phyloP scores from a whole-genome alignment of 176 grass and related monocot species.

The Chrysopogon serrulatus region DNA sequence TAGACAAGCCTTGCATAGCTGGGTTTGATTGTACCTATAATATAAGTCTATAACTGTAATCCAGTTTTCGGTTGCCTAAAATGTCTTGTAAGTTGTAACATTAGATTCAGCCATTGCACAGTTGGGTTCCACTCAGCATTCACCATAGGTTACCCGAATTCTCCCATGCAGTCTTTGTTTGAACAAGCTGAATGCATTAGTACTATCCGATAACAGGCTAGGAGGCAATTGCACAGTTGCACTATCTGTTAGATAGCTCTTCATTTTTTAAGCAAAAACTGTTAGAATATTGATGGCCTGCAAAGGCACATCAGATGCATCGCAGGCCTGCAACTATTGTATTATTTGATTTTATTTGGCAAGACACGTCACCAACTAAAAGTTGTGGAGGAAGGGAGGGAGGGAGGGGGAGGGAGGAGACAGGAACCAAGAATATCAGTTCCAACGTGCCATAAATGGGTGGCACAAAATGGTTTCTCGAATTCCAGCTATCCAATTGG shows the following conservation, averaged over 20 bases:
- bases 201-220: not conserved
- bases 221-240: not conserved
- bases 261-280: not conserved
- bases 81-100: not conserved
- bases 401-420: no score
- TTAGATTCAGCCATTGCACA: not conserved
- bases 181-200: not conserved
- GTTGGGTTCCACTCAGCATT: not conserved
- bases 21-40: not conserved
- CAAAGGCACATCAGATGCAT: not conserved
- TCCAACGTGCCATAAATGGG: no score
- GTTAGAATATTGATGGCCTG: not conserved
- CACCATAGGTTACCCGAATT: not conserved
- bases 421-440: not conserved
- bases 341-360: no score
- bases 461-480: no score
- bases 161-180: not conserved
- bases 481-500: no score
- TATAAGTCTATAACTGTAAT: no score
- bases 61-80: not conserved
- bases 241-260: not conserved
- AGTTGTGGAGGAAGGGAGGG: no score
- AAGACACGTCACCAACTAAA: no score
- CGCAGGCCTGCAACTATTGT: not conserved
- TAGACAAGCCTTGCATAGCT: not conserved